Conservation (phyloP, 2,329 filamentous ascomycete species). For the Paecilomyces fulvus region DNA sequence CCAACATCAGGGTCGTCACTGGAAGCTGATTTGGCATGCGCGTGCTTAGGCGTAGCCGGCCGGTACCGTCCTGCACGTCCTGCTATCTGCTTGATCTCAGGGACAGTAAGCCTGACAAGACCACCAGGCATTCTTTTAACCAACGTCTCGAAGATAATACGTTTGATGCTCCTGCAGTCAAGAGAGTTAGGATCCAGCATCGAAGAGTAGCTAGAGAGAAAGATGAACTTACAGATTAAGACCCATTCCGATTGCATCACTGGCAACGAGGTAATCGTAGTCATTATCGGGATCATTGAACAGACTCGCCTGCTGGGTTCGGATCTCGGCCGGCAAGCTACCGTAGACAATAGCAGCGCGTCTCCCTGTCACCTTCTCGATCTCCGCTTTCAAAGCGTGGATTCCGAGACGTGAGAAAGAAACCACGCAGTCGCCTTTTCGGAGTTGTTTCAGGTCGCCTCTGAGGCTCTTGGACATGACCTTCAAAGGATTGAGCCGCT, state of each 20-base stretch:
- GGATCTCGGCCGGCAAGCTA: slow-evolving; percentile 80
- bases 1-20: slow-evolving; percentile 45
- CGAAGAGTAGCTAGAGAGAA: background rate
- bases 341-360: slow-evolving; percentile 93
- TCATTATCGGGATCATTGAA: slow-evolving; percentile 96
- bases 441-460: slow-evolving; percentile 56
- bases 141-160: slow-evolving; percentile 75
- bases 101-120: slow-evolving; percentile 53
- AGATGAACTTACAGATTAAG: slow-evolving; percentile 63
- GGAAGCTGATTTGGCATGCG: slow-evolving; percentile 8
- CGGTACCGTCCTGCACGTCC: slow-evolving; percentile 84
- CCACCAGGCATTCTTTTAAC: slow-evolving; percentile 60
- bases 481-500: slow-evolving; percentile 71
- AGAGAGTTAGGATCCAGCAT: slow-evolving; percentile 8
- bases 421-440: slow-evolving; percentile 87
- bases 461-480: slow-evolving; percentile 56
- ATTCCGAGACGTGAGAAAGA: slow-evolving; percentile 76
- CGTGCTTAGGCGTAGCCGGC: slow-evolving; percentile 52
- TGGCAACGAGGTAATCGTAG: slow-evolving; percentile 89
- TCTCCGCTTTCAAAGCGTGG: slow-evolving; percentile 67
- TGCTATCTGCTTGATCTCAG: slow-evolving; percentile 90
- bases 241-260: slow-evolving; percentile 95
- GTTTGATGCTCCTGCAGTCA: slow-evolving; percentile 58
- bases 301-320: slow-evolving; percentile 78
- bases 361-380: slow-evolving; percentile 66